Base-by-base conservation (phyloP, 148 eudicot species). In the Chenopodium quinoa region DNA sequence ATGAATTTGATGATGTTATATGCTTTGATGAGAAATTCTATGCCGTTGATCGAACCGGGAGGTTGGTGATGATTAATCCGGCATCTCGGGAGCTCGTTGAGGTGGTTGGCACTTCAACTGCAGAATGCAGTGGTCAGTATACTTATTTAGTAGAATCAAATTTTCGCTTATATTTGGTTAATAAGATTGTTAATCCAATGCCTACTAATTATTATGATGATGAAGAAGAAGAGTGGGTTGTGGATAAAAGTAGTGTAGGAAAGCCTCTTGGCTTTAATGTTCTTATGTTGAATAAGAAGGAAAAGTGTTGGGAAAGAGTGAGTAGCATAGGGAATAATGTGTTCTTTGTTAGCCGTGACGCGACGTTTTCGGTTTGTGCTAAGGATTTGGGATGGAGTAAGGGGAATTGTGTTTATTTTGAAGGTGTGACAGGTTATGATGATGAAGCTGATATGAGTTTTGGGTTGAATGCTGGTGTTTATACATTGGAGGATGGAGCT, bases 381-480 rank as follows among this genome's bases (percentile, higher is more conserved):
- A 78, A 78, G 77, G 85, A 83, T 63, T 78, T 83, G 78, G 74
- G 85, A 8, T 65, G 85, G 85, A 78, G 78, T 44, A 64, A 65
- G 46, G 85, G 85, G 68, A 71, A 84, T 76, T 84, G 77, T 63
- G 68, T 84, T n/a, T 80, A 69, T 70, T 83, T 84, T 31, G 86
- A 84, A 80, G 86, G 86, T 22, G 8, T 83, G 76, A 68, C 86
- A 3, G 82, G 82, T 23, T 83, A 56, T 75, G 82, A 79, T 83
- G 86, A 83, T 83, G 82, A 75, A 12, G 85, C 82, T 67, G 86
- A 83, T 62, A 44, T 79, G 86, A 63, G 56, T 83, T 83, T 62
- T 48, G 82, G 80, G 82, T 75, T 83, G 73, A 80, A 84, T 70
- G 83, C 77, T 10, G 83, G 86, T 11, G 83, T 84, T 60, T 84